Evolutionary conservation across 352 stramenopile species (phyloP).

Genomic region (Thalassiosira gravida): DNA sequence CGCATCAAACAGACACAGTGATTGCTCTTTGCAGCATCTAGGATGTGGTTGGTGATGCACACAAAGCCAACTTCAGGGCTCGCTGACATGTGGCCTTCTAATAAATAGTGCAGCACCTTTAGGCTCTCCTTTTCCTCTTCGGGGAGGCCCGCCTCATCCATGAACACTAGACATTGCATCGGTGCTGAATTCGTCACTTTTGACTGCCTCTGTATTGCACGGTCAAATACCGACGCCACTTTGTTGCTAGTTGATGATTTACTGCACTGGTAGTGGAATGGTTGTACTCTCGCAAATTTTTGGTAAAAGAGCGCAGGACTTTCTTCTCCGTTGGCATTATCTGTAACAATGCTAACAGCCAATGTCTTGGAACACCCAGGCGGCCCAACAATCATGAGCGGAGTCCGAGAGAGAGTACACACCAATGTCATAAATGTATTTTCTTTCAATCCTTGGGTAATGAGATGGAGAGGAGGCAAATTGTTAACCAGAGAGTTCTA

Average conservation of each 20-base stretch:
- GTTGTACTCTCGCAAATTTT: conserved; percentile 48
- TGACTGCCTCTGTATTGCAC: conserved; percentile 59
- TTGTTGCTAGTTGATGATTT: conserved; percentile 59
- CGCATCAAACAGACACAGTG: conserved; percentile 56
- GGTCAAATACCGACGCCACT: conserved; percentile 62
- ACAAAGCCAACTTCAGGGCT: conserved; percentile 61
- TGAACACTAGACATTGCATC: conserved; percentile 61
- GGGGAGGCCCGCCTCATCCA: conserved; percentile 71
- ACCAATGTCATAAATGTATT: conserved; percentile 80
- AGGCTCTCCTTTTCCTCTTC: conserved; percentile 68
- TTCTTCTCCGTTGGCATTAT: conserved; percentile 70
- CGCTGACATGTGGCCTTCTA: conserved; percentile 66
- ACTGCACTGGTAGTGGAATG: conserved; percentile 73
- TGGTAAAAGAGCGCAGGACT: conserved; percentile 47
- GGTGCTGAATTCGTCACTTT: conserved; percentile 43
- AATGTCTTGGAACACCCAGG: conserved; percentile 69
- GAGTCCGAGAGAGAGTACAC: conserved; percentile 59
- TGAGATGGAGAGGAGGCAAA: too few species aligned
- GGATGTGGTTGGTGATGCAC: conserved; percentile 63
- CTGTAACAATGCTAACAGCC: conserved; percentile 64
- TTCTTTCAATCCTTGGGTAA: conserved; percentile 61
- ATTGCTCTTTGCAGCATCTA: conserved; percentile 75
- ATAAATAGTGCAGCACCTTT: conserved; percentile 70
- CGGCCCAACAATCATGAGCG: conserved; percentile 75
- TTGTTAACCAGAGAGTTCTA: too few species aligned